Evolutionary conservation across 805 yeast species (phyloP), one percentile per base, ranked within the genome.

Genomic region (Clavispora fructus): DNA sequence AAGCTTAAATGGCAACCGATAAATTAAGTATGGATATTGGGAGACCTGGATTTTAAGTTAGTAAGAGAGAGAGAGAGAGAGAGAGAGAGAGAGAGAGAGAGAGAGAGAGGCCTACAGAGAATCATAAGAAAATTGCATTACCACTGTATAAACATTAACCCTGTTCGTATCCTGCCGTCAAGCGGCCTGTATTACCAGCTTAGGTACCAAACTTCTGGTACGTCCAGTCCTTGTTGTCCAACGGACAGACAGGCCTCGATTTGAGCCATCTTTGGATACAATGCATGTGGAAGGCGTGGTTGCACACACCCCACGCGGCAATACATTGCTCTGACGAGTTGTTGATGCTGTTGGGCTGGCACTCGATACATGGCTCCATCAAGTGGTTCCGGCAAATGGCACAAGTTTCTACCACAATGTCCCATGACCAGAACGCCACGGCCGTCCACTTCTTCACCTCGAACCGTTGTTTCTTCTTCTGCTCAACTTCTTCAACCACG

Each of bases 381-480:
- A 94, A 78, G 67, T 92, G 97, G 67, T 92, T 94, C 63, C 98
- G 79, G 76, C 99, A 94, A 63, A 94, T 94, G 35, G 99, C 98
- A 74, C 99, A 94, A 45, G 88, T 89, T 54, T 95, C 99, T 45
- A 89, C 92, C 31, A 83, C 92, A 50, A 89, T 86, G 68, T 89
- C 79, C 99, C 99, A 94, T 0, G 97, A 89, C 99, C 99, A 94
- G 63, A 94, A 89, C n/a, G 98, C 98, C 41, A 94, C 99, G 0
- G 98, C 98, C 12, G 96, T 90, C 98, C 99, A 92, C 73, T 91
- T 94, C 63, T 89, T 87, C 35, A 94, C 91, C 63, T 92, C 97
- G 58, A 94, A 91, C 57, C 87, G 77, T 64, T 85, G 86, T 70
- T 85, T 70, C 29, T 81, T 50, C 48, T 57, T 62, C 39, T 51